Evolutionary conservation across 306 rosid genomes (phyloP).

Genomic region (Corylus avellana): DNA sequence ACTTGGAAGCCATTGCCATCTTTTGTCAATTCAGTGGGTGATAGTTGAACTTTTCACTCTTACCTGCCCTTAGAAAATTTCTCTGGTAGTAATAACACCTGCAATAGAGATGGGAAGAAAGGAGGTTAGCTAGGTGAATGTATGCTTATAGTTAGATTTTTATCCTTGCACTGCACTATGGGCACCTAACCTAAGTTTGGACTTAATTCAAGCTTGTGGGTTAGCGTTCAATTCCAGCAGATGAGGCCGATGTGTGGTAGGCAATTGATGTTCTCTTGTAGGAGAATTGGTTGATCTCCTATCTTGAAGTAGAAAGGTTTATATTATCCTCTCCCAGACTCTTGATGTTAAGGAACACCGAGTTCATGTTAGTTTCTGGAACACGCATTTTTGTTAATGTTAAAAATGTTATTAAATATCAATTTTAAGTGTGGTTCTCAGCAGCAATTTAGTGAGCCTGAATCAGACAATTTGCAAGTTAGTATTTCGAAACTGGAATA

Average conservation of each 20-base stretch:
- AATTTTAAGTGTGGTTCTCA: background rate
- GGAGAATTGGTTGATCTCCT: background rate
- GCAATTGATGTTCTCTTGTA: background rate
- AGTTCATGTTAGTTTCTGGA: background rate
- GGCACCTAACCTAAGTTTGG: background rate
- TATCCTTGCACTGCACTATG: background rate
- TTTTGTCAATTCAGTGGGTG: background rate
- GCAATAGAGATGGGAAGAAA: background rate
- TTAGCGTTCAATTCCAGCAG: background rate
- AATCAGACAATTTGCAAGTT: background rate
- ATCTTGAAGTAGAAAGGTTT: background rate
- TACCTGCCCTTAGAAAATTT: background rate
- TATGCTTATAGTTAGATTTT: background rate
- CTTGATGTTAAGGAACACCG: background rate
- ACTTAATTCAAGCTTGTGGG: background rate
- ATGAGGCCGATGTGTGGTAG: background rate
- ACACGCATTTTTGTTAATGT: background rate
- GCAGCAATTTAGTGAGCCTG: background rate
- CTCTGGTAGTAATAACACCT: background rate
- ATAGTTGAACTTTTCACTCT: background rate
- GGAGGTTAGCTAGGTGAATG: background rate
- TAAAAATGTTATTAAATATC: background rate
- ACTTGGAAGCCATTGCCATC: conserved; percentile 4
- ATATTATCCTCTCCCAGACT: background rate
- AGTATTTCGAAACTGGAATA: background rate